These are phyloP conservation scores for Collybia nuda DNA, from an alignment of 768 basidiomycete genomes.

Conservation along the genomic window DNA sequence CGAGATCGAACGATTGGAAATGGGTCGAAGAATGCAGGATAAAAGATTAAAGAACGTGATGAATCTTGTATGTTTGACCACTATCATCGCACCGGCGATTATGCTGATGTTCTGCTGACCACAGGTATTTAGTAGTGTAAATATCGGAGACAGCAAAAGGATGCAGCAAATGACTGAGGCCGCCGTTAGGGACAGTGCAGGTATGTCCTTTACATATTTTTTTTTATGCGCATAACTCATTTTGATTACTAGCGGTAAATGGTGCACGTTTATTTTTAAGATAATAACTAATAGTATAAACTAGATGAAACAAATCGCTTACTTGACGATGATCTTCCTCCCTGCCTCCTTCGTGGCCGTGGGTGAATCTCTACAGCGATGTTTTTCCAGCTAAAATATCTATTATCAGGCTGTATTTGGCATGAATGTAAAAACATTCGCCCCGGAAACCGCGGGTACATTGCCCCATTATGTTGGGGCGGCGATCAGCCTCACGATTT, in stretches of 20 bases:
- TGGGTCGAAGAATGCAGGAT: slow-evolving; percentile 43
- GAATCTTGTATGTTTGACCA: slow-evolving; percentile 37
- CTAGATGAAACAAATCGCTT: slow-evolving; percentile 59
- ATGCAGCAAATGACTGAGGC: slow-evolving; percentile 55
- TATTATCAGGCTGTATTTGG: slow-evolving; percentile 52
- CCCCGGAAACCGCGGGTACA: slow-evolving; percentile 31
- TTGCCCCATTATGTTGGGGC: slow-evolving; percentile 39
- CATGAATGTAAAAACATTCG: slow-evolving; percentile 55
- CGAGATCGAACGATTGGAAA: slow-evolving; percentile 48
- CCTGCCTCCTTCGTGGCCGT: slow-evolving; percentile 56
- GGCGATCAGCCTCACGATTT: slow-evolving; percentile 45
- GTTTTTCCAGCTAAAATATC: neutral
- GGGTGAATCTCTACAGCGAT: slow-evolving; percentile 9
- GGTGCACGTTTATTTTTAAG: neutral
- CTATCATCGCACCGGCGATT: neutral
- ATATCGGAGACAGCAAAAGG: slow-evolving; percentile 51
- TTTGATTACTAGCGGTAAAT: slow-evolving; percentile 19
- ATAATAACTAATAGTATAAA: neutral
- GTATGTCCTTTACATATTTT: slow-evolving; percentile 20
- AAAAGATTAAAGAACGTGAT: slow-evolving; percentile 51
- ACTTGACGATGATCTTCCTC: slow-evolving; percentile 61
- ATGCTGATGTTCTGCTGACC: neutral
- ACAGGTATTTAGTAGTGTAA: slow-evolving; percentile 61
- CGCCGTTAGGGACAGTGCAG: slow-evolving; percentile 48
- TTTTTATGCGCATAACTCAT: neutral